Evolutionary conservation across 202 grass and related monocot genomes (phyloP), one percentile per base, ranked within the genome.

Genomic region (Alloteropsis angusta): DNA sequence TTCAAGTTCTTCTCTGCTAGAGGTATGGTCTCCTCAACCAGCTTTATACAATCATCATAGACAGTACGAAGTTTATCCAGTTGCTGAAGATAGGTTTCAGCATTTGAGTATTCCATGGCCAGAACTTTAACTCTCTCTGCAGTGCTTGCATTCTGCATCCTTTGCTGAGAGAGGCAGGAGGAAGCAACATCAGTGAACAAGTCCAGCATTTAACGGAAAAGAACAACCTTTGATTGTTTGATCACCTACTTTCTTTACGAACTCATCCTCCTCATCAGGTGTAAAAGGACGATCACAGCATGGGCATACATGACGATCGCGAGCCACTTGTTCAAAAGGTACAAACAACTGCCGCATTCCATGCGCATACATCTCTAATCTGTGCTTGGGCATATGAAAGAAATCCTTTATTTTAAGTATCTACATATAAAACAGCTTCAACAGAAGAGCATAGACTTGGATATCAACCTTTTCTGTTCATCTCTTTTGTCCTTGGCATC

Each of bases 221-320:
- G 32, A 25, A 75, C 23, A 38, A 11, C 11, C 25, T 16, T 17
- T 54, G 47, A 26, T 49, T 60, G 73, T 57, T 63, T 55, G 30
- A 30, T 55, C 42, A 68, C 74, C 37, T 75, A 97, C 94, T 83
- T 97, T 97, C 57, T 86, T 82, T 52, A 97, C 77, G 30, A 93
- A 97, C 35, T 88, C 64, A 80, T 97, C 91, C 82, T 93, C 94
- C 84, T 97, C 94, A 39, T 93, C 83, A 77, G 88, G 88, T 36
- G 91, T 92, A 83, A 97, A 97, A 85, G 80, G 82, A 14, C 94
- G 88, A 56, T 97, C 91, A 85, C 94, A 97, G 37, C 91, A 97
- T 45, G 94, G 94, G 48, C 94, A 97, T 48, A 83, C 84, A 83
- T 97, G 93, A 59, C 79, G 76, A 48, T 92, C 65, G 74, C 94